These are phyloP conservation scores for Lentinula edodes DNA, from an alignment of 768 basidiomycete genomes.

Conservation along the genomic window DNA sequence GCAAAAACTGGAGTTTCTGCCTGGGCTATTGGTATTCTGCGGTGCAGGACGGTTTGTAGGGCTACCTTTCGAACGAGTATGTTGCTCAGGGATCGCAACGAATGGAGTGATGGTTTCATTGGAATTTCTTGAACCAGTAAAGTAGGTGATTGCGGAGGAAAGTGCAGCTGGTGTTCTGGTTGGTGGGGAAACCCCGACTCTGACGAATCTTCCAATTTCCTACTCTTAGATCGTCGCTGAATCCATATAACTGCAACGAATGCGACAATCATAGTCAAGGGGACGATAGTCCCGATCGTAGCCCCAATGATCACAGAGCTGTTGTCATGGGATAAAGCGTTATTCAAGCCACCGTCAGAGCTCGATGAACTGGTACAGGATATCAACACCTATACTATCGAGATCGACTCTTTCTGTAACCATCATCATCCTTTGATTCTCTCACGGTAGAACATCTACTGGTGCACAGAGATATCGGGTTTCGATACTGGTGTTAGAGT, in stretches of 20 bases:
- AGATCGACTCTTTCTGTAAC: too few relatives aligned
- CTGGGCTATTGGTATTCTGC: background rate
- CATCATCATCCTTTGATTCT: too few relatives aligned
- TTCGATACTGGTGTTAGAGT: too few relatives aligned
- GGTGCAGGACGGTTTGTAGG: background rate
- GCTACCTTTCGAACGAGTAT: background rate
- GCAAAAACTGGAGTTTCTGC: background rate
- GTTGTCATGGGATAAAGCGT: background rate
- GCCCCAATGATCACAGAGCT: conserved; percentile 1
- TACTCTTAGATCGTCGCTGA: background rate
- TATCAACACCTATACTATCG: background rate
- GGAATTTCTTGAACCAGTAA: background rate
- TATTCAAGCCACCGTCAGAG: background rate
- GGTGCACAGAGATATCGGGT: too few relatives aligned
- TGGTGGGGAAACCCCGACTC: background rate
- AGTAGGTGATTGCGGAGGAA: background rate
- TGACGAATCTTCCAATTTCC: background rate
- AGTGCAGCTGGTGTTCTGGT: background rate
- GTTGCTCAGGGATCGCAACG: background rate
- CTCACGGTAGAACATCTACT: too few relatives aligned
- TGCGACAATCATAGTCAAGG: background rate
- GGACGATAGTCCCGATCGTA: background rate
- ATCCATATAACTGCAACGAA: background rate
- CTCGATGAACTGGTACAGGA: background rate
- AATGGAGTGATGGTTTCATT: background rate